Evolutionary conservation across 2,329 filamentous ascomycete species (phyloP), one percentile per base, ranked within the genome.

Genomic region (Colletotrichum filicis): DNA sequence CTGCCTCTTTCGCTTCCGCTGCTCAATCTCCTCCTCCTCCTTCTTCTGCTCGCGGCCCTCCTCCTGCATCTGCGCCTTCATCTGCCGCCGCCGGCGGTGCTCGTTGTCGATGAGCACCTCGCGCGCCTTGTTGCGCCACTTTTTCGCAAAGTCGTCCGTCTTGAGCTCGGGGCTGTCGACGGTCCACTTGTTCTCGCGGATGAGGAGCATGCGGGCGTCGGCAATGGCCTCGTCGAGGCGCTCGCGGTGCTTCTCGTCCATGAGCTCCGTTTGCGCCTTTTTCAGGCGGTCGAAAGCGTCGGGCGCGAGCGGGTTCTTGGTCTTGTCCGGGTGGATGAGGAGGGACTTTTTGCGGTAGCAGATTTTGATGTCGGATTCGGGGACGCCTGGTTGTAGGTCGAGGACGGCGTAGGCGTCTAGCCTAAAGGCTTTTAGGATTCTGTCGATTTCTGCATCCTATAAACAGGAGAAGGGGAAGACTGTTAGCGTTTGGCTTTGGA

Each of bases 311-410:
- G 95, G 93, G 80, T 99, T 98, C 79, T 92, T 92, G 69, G 97
- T 98, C 84, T 99, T 99, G 87, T 99, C 97, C 7, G 97, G 97
- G 86, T 99, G 97, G 86, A 99, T 98, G 61, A 99, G 92, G 70
- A 99, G 92, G n/a, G 97, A 99, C 84, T 98, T 98, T 79, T 95
- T 95, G 87, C 97, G 95, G 86, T 98, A 99, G 77, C 91, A 90
- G 77, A 92, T 87, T 85, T 98, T 98, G 87, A 99, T 98, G 85
- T 98, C 97, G 73, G 94, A 95, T 78, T 98, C 96, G 68, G 97
- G 92, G 24, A 98, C 95, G 80, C 97, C 97, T 4, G 97, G 97
- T 82, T 98, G 95, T 58, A 99, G 93, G 82, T 97, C 97, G 58
- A 99, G 92, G 61, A 99, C 95, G 63, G 96, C 94, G 83, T 99